A percentile compares a stretch with the other conserved stretches of the same genome.
phyloP scores from a whole-genome alignment of 331 rosid genomes.

The Pyracantha coccinea region DNA sequence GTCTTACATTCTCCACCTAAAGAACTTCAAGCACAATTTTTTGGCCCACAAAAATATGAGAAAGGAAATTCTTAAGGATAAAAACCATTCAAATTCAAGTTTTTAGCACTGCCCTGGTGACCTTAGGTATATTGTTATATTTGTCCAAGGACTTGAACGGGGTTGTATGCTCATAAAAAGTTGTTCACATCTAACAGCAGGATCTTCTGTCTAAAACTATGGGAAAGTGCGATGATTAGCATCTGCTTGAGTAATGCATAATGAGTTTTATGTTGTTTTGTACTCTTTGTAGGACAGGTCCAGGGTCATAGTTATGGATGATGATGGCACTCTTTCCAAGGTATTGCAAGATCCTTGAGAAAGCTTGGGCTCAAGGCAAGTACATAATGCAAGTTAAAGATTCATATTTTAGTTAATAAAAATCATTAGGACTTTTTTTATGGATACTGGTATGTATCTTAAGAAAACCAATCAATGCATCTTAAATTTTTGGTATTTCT shows the following conservation, averaged over 20 bases:
- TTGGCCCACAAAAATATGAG: background rate
- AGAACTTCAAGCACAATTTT: background rate
- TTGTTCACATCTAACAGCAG: background rate
- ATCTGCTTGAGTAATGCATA: slow-evolving; percentile 38
- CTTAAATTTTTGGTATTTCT: background rate
- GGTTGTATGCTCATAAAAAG: background rate
- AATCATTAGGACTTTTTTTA: background rate
- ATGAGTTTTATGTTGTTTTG: slow-evolving; percentile 39
- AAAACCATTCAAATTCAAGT: background rate
- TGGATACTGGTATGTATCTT: background rate
- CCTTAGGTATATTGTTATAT: background rate
- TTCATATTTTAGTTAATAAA: background rate
- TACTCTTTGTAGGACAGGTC: slow-evolving; percentile 85
- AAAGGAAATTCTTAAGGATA: background rate
- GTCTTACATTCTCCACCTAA: background rate
- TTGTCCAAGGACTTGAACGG: background rate
- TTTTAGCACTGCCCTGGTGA: background rate
- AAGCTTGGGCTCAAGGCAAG: slow-evolving; percentile 83
- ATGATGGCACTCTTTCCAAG: slow-evolving; percentile 73
- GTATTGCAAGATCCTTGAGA: slow-evolving; percentile 82
- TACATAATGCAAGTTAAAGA: background rate
- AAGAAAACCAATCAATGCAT: background rate
- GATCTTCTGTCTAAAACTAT: background rate
- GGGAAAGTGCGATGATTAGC: background rate
- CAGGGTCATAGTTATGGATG: slow-evolving; percentile 82